phyloP scores from a whole-genome alignment of 2,329 filamentous ascomycete species.

The Bipolaris victoriae region DNA sequence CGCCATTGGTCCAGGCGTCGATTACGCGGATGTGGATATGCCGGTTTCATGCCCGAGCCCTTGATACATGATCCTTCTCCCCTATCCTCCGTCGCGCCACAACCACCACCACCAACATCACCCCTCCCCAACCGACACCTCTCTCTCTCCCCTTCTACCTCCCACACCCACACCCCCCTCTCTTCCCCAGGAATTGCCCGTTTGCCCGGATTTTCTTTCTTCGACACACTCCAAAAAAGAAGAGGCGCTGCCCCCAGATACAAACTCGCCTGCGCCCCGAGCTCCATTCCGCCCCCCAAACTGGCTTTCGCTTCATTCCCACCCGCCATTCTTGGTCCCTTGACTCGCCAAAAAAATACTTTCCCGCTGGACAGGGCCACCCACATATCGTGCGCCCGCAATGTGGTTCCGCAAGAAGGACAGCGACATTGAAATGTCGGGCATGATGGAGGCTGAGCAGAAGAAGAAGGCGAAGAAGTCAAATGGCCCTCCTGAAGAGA shows the following conservation, averaged over 20 bases:
- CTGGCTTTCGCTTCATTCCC: background rate
- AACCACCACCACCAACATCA: slow-evolving; percentile 2
- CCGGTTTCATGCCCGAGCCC: slow-evolving; percentile 34
- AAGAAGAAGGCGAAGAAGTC: slow-evolving; percentile 23
- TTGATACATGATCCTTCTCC: slow-evolving; percentile 26
- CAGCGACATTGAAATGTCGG: slow-evolving; percentile 41
- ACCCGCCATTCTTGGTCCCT: background rate
- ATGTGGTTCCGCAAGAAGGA: slow-evolving; percentile 36
- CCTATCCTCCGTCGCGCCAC: slow-evolving; percentile 19
- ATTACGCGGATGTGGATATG: slow-evolving; percentile 29
- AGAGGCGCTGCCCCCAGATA: background rate
- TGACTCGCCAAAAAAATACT: slow-evolving; percentile 4
- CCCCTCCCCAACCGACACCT: too few relatives aligned
- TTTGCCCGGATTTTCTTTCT: background rate
- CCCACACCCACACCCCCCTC: slow-evolving; percentile 1
- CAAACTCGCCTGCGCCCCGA: background rate
- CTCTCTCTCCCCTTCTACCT: background rate
- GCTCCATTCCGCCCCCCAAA: background rate
- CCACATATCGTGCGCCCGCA: slow-evolving; percentile 1
- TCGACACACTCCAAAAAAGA: background rate
- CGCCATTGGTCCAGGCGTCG: slow-evolving; percentile 27
- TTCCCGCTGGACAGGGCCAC: slow-evolving; percentile 4
- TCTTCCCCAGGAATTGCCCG: background rate
- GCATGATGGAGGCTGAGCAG: slow-evolving; percentile 21
- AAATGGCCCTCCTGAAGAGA: slow-evolving; percentile 33